Percentiles rank a stretch among this genome's conserved stretches.
Conservation (phyloP, 1,284 basidiomycete species). For the Schizophyllum amplum region DNA sequence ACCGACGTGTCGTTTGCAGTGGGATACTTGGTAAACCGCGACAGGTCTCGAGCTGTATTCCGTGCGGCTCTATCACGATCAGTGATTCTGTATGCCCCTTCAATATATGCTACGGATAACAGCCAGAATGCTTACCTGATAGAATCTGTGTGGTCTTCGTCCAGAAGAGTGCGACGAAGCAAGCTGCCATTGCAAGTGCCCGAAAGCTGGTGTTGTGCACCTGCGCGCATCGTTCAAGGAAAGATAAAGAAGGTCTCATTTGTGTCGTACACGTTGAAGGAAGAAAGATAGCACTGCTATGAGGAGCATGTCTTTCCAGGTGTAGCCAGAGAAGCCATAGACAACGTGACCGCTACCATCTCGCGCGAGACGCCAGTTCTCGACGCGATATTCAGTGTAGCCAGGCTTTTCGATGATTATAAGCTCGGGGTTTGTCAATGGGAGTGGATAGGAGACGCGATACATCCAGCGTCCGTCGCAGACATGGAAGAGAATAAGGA, state of each 20-base stretch:
- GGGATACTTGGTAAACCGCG: conserved; percentile 41
- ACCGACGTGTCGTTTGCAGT: conserved; percentile 39
- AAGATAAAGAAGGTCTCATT: too few species aligned
- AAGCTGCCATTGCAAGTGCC: not conserved
- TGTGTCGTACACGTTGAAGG: not conserved
- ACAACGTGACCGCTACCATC: conserved; percentile 29
- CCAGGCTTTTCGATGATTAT: conserved; percentile 33
- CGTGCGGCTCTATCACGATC: conserved; percentile 53
- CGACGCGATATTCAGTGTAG: conserved; percentile 47
- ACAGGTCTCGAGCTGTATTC: conserved; percentile 65
- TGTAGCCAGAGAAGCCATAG: conserved; percentile 21
- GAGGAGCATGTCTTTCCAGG: conserved; percentile 29
- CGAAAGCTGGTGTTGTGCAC: not conserved
- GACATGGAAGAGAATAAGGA: not conserved
- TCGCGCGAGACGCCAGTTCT: conserved; percentile 35
- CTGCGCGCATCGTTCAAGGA: not conserved
- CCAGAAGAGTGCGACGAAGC: conserved; percentile 4
- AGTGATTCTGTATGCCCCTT: conserved; percentile 48
- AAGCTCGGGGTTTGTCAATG: conserved; percentile 44
- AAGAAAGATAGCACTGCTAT: not conserved
- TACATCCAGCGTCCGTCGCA: not conserved
- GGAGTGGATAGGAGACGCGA: conserved; percentile 26
- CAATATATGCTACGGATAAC: not conserved
- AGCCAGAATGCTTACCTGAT: conserved; percentile 31
- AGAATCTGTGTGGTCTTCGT: conserved; percentile 39